Evolutionary conservation across 805 yeast genomes (phyloP), one percentile per base, ranked within the genome.

Genomic region (Blastobotrys attinorum): DNA sequence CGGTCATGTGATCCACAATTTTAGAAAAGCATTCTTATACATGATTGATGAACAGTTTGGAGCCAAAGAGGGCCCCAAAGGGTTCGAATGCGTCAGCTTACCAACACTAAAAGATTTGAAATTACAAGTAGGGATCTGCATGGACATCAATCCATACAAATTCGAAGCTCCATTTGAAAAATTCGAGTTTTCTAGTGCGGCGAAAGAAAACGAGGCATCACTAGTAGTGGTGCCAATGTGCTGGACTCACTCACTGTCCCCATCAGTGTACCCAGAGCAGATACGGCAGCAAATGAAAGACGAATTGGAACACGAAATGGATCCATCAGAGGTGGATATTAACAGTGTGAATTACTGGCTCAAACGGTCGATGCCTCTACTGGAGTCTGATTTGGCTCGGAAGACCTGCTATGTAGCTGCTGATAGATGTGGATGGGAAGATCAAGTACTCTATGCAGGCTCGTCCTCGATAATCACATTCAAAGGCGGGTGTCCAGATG

Each of bases 111-210:
- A 39, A 2, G 43, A 44, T n/a, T n/a, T 39, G 16, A 32, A 37
- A 4, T 65, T 82, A 1, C 71, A 79, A 27, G 69, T 89, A 43
- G 97, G 96, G 0, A 87, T 89, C 4, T 89, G 97, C 59, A 89
- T 89, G 97, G 97, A 89, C 63, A 61, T 89, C 48, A 88, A 85
- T 59, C 96, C 96, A 0, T 83, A 84, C 60, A 71, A 83, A 58
- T 89, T 89, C 60, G 68, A 75, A 49, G 87, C 95, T 1, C 88
- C 94, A 1, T 88, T 86, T 62, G 67, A 72, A 31, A 70, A 67
- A 21, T 86, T 74, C 57, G 97, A 89, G 60, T 85, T 83, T 61
- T 72, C 89, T 0, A 59, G 62, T 22, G 68, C 69, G 42, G 77
- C 83, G 46, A 57, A 65, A 17, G 53, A 61, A 0, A 70, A 77